phyloP scores from a whole-genome alignment of 108 stramenopile genomes.

The Bacterosira constricta region DNA sequence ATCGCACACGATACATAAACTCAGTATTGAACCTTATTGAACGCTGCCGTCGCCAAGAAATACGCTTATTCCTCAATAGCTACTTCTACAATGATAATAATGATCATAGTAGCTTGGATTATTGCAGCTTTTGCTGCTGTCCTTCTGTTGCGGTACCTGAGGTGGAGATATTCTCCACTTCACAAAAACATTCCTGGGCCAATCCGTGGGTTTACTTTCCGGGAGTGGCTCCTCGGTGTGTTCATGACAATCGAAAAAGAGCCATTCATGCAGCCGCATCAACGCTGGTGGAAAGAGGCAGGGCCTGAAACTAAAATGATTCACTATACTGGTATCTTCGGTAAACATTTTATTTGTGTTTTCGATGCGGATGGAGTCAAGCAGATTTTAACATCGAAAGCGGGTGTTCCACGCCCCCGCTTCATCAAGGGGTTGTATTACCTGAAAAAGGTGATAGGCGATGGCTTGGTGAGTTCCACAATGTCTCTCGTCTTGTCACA shows the following conservation, averaged over 20 bases:
- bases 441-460: constrained; percentile 39
- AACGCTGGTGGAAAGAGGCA: constrained; percentile 62
- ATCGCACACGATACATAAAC: too few relatives aligned
- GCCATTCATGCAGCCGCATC: constrained; percentile 57
- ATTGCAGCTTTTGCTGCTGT: background rate
- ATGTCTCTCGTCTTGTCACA: too few relatives aligned
- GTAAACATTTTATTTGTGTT: constrained; percentile 37
- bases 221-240: constrained; percentile 36
- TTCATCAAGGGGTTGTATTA: constrained; percentile 41
- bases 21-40: too few relatives aligned
- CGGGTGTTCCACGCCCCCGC: constrained; percentile 23
- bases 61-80: too few relatives aligned
- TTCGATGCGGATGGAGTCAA: constrained; percentile 52
- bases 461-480: too few relatives aligned
- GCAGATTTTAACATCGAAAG: constrained; percentile 47
- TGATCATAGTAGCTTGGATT: too few relatives aligned
- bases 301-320: constrained; percentile 48
- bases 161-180: constrained; percentile 16
- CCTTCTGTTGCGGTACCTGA: background rate
- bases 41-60: too few relatives aligned
- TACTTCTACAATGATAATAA: too few relatives aligned
- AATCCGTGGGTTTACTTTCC: background rate
- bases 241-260: constrained; percentile 29
- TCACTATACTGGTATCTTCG: constrained; percentile 51
- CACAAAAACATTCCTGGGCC: constrained; percentile 12